Base-by-base conservation (phyloP, 2,329 filamentous ascomycete genomes). In the Phialophora verrucosa region DNA sequence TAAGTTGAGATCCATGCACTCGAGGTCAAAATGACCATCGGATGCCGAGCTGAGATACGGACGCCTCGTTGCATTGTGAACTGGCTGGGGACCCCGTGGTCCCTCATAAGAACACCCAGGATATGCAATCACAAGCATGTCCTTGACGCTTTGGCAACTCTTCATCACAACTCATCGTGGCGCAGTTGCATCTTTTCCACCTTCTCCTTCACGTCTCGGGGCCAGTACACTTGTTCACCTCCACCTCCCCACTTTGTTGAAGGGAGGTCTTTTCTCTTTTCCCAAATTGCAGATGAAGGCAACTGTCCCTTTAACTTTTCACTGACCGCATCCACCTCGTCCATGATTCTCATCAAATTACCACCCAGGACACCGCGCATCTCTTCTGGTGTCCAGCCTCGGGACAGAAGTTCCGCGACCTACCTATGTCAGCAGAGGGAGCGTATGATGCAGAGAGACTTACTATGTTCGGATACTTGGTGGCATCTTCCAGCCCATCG, bases 281-380 rank as follows among this genome's bases (percentile, higher is more conserved):
- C 65, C 65, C 62, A 68, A 23, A 68, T 65, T 3, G 62, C 65
- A n/a, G 62, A 54, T 6, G 62, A 65, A 3, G 62, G 57, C 14
- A 58, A 27, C 17, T n/a, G 60, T 7, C 47, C 38, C 17, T 55
- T 63, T 47, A 59, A 6, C 3, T 29, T 20, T 23, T 57, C 65
- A 1, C 63, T 66, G 5, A 96, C 88, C 31, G 78, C 80, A 70
- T 97, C 93, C 1, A 90, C 91, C 32, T 90, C 89, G 62, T 80
- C 84, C 93, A 93, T 96, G 8, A 97, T 92, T 25, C 93, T 86
- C 66, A 97, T 77, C 3, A 97, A 69, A 75, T 97, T 97, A 3
- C 88, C 85, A 0, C 93, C 93, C 0, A 88, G 88, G 12, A 97
- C 81, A 77, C 92, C 92, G 17, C 82, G 85, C 1, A 86, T 90